Percentiles rank a stretch among this genome's conserved stretches.
Evolutionary conservation across 2,329 filamentous ascomycete species (phyloP).

Genomic region (Polytolypa hystricis): DNA sequence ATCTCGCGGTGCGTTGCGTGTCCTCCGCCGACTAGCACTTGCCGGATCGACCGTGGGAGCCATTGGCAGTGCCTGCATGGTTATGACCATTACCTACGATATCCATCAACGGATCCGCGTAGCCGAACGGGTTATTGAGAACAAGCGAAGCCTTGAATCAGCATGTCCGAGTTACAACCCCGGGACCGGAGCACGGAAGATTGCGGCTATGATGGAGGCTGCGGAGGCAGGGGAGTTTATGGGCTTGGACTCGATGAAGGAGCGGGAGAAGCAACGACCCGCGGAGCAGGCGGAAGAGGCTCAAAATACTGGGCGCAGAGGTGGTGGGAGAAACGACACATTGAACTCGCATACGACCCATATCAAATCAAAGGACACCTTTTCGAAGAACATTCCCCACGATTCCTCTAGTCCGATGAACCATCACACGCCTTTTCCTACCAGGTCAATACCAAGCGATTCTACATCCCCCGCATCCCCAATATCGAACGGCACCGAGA

Average conservation of each 20-base stretch:
- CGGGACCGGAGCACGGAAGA: conserved; percentile 24
- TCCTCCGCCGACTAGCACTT: conserved; percentile 27
- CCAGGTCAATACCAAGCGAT: too few species aligned
- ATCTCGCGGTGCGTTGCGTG: conserved; percentile 34
- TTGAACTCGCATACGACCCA: too few species aligned
- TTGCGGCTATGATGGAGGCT: conserved; percentile 33
- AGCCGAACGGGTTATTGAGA: conserved; percentile 34
- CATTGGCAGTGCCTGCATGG: conserved; percentile 29
- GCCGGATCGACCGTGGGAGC: conserved; percentile 21
- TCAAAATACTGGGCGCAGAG: conserved; percentile 2
- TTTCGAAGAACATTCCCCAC: too few species aligned
- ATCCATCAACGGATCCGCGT: conserved; percentile 29
- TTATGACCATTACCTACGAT: conserved; percentile 33
- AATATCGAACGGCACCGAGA: too few species aligned
- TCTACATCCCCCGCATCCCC: too few species aligned
- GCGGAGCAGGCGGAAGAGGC: background rate
- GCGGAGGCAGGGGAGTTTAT: conserved; percentile 34
- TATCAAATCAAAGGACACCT: too few species aligned
- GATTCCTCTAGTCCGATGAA: too few species aligned
- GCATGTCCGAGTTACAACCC: conserved; percentile 33
- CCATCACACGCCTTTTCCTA: too few species aligned
- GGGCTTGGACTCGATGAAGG: conserved; percentile 26
- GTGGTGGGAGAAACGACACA: conserved; percentile 1
- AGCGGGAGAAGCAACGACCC: conserved; percentile 9
- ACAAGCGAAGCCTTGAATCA: conserved; percentile 31